A percentile compares a stretch with the other conserved stretches of the same genome.
These are phyloP conservation scores for Lodderomyces parapsilosis DNA, from an alignment of 1,139 yeast species.

Conservation along the genomic window DNA sequence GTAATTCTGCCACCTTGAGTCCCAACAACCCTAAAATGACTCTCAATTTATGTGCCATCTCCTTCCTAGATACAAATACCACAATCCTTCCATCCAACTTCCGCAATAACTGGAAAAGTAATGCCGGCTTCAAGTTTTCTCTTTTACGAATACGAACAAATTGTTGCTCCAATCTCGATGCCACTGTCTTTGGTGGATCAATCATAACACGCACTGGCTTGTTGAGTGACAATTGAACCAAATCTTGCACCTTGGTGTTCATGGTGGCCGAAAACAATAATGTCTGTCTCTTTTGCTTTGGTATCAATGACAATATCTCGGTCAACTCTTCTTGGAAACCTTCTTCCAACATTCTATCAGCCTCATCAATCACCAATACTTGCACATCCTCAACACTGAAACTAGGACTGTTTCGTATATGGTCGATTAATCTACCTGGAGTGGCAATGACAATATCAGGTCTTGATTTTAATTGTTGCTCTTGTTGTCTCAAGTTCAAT, in stretches of 20 bases:
- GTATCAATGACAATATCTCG: slow-evolving; percentile 83
- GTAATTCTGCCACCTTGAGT: slow-evolving; percentile 85
- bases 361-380: slow-evolving; percentile 92
- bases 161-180: slow-evolving; percentile 82
- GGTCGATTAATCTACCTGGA: slow-evolving; percentile 97
- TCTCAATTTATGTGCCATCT: slow-evolving; percentile 82
- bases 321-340: slow-evolving; percentile 95
- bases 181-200: slow-evolving; percentile 93
- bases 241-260: slow-evolving; percentile 88
- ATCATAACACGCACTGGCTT: slow-evolving; percentile 94
- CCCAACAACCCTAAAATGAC: slow-evolving; percentile 85
- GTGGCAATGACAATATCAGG: slow-evolving; percentile 98
- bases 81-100: slow-evolving; percentile 74
- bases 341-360: slow-evolving; percentile 98
- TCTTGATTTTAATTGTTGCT: slow-evolving; percentile 83
- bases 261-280: slow-evolving; percentile 94
- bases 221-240: slow-evolving; percentile 82
- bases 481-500: slow-evolving; percentile 89
- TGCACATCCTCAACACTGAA: slow-evolving; percentile 90
- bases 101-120: slow-evolving; percentile 68
- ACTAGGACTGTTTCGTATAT: slow-evolving; percentile 90
- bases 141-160: slow-evolving; percentile 92
- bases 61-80: slow-evolving; percentile 89
- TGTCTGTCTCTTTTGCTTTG: slow-evolving; percentile 85
- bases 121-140: slow-evolving; percentile 79